Base-by-base conservation (phyloP, 2,329 filamentous ascomycete species). In the Arthrobotrys musiformis region DNA sequence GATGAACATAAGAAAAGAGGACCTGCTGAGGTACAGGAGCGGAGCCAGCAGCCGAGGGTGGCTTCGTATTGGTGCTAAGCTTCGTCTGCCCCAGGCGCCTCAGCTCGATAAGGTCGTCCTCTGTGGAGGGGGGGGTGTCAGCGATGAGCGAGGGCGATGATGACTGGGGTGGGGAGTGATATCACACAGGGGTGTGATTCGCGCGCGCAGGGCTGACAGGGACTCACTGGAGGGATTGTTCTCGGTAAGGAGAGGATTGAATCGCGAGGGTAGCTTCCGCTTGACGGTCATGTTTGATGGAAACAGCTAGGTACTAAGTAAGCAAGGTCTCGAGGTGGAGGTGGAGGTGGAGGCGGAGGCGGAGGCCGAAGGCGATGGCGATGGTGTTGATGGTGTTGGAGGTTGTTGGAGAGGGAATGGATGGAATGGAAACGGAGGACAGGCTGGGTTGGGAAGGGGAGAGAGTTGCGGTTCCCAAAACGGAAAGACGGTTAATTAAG, bases 21-120 rank as follows among this genome's bases (percentile, higher is more conserved):
- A 61, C 62, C 58, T 62, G 93, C 93, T 77, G 95, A 86, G 80
- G 91, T 90, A 80, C 91, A 1, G 61, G 15, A 5, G 54, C 30
- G 6, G 58, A 87, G 54, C 89, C 86, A 83, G 93, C 92, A 70
- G 90, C 89, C 17, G 70, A 48, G 17, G 70, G 54, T 3, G 63
- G n/a, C 30, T 75, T 75, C 11, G 54, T 9, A 42, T 88, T 88
- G 8, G 89, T 89, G 75, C 89, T 89, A 79, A 99, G 88, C 84
- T 96, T 92, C 24, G 95, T 99, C 85, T 97, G 94, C 54, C 94
- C 95, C 52, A 99, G 88, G 80, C 94, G 92, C 82, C 95, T 92
- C 82, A 93, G 91, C 83, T 90, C 86, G 79, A 97, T 89, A 69
- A 97, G 90, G 78, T 93, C 91, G 78, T 87, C 83, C 84, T 91